These are phyloP conservation scores for Vigna trinervia DNA, from an alignment of 306 rosid genomes.

Conservation along the genomic window DNA sequence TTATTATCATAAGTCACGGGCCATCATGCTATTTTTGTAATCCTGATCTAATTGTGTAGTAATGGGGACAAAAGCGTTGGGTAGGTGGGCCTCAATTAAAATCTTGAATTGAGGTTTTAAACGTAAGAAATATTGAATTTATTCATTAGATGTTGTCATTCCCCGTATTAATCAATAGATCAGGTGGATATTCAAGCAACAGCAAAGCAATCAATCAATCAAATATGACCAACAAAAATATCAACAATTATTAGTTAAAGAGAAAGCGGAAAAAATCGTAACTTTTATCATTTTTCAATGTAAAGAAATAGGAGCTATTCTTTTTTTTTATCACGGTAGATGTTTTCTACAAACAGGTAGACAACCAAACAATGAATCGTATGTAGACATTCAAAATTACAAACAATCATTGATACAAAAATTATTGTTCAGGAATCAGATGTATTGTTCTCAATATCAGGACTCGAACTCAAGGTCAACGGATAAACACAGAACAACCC, in stretches of 20 bases:
- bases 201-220: background rate
- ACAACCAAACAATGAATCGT: background rate
- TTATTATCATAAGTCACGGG: background rate
- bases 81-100: background rate
- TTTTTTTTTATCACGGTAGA: background rate
- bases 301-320: no score
- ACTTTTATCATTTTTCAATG: no score
- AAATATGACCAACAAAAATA: background rate
- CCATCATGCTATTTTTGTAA: conserved; percentile 9
- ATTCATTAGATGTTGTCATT: background rate
- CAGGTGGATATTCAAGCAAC: background rate
- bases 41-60: background rate
- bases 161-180: background rate
- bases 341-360: background rate
- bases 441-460: no score
- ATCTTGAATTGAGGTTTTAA: background rate
- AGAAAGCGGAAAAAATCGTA: background rate
- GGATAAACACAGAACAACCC: no score
- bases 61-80: background rate
- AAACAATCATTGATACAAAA: background rate
- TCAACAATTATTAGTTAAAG: background rate
- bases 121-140: background rate
- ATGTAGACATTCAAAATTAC: background rate
- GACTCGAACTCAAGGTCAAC: background rate
- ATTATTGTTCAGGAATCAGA: background rate